Percentiles rank a stretch among this genome's conserved stretches.
Evolutionary conservation across 768 basidiomycete species (phyloP).

Genomic region (Macrolepiota dolichaula): DNA sequence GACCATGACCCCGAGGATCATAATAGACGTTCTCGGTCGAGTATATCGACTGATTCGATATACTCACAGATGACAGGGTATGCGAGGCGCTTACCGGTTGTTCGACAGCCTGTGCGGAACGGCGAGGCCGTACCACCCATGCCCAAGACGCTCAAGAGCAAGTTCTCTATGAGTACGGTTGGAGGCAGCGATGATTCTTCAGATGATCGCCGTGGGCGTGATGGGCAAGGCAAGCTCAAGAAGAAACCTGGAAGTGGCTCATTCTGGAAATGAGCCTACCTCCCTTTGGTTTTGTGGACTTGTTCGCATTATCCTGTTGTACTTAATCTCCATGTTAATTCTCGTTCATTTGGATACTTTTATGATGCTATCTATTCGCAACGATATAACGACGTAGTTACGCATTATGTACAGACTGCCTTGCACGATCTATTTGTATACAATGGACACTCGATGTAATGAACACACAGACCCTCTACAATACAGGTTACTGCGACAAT

Average conservation of each 20-base stretch:
- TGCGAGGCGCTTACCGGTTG: constrained; percentile 56
- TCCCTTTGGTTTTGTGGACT: background rate
- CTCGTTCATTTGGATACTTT: background rate
- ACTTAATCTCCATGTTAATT: background rate
- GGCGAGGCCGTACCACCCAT: constrained; percentile 12
- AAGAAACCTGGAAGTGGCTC: constrained; percentile 18
- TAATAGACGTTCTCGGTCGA: constrained; percentile 41
- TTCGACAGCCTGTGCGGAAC: constrained; percentile 53
- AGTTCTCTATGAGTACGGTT: constrained; percentile 49
- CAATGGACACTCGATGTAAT: background rate
- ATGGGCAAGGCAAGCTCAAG: constrained; percentile 7
- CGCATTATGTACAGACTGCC: background rate
- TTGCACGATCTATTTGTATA: background rate
- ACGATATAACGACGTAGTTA: background rate
- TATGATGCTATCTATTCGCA: background rate
- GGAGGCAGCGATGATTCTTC: constrained; percentile 11
- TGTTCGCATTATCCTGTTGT: background rate
- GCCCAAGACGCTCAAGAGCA: constrained; percentile 21
- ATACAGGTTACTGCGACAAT: background rate
- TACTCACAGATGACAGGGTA: constrained; percentile 70
- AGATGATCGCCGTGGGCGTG: background rate
- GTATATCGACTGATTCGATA: constrained; percentile 53
- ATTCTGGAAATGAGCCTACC: constrained; percentile 24
- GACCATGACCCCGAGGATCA: constrained; percentile 4
- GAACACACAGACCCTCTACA: background rate